Base-by-base conservation (phyloP, 2,329 filamentous ascomycete species). In the Pezicula neosporulosa region DNA sequence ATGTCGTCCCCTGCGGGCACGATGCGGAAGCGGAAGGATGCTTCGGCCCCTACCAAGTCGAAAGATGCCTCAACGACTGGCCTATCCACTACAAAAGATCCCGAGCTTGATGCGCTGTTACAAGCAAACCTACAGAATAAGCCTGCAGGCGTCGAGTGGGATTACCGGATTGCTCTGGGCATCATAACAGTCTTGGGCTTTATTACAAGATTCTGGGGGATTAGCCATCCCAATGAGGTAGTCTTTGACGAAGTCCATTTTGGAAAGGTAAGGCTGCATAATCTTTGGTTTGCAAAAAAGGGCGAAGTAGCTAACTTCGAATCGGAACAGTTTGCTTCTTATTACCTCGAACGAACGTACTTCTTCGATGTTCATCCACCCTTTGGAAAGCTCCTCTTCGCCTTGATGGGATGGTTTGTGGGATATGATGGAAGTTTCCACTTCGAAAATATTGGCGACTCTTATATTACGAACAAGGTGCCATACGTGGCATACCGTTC, bases 361-460 rank as follows among this genome's bases (percentile, higher is more conserved):
- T 99, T 99, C 80, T 99, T 99, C 84, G 94, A 99, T 76, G 94
- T 99, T 50, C 94, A 99, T 71, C 94, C 94, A 61, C 94, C 94
- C 15, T 95, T 99, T 64, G 94, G 90, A 72, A 99, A 99, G 78
- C 90, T 99, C 54, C 85, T 99, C 47, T 97, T 97, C 68, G 94
- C 92, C 61, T 83, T 97, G 59, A 91, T 96, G 74, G 94, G 94
- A 69, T 99, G 94, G 94, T 81, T 97, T 49, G 89, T 97, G 48
- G 94, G 94, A 66, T 99, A 96, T 71, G 90, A 97, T 74, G 94
- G 94, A 61, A 86, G 92, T 68, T 99, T 97, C 75, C 85, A 96
- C 68, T 99, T 99, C 72, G 94, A 99, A 63, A 99, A 97, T 76
- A 99, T 99, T 70, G 94, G 94, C 66, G 94, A 97, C 70, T 97